phyloP scores from a whole-genome alignment of 202 grass and related monocot species.

The Zoysia matrella region DNA sequence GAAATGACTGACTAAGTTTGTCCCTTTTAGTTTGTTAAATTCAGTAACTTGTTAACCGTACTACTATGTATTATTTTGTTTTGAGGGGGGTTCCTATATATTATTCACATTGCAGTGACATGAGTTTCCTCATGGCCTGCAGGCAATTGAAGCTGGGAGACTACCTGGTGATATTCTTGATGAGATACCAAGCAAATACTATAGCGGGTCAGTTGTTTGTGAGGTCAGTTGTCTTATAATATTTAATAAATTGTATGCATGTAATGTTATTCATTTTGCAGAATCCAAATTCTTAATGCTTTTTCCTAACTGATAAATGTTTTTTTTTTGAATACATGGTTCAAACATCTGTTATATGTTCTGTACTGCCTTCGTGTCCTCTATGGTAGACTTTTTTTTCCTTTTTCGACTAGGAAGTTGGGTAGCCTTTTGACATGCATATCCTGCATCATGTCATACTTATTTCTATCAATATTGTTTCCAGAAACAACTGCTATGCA shows the following conservation, averaged over 20 bases:
- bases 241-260: conserved; percentile 21
- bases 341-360: not conserved
- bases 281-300: conserved; percentile 3
- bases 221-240: conserved; percentile 68
- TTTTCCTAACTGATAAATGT: conserved; percentile 19
- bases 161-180: conserved; percentile 88
- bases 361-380: not conserved
- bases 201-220: conserved; percentile 74
- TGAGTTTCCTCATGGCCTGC: conserved; percentile 30
- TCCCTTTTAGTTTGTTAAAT: conserved; percentile 19
- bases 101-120: conserved; percentile 29
- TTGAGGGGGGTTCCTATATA: not conserved
- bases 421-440: conserved; percentile 11
- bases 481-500: conserved; percentile 8
- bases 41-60: conserved; percentile 20
- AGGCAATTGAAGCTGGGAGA: conserved; percentile 94
- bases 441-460: conserved; percentile 14
- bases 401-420: conserved; percentile 12
- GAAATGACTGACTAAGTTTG: conserved; percentile 16
- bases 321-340: conserved; percentile 12
- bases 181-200: conserved; percentile 94
- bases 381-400: not conserved
- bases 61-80: too few species aligned
- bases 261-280: conserved; percentile 22
- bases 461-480: conserved; percentile 3